A percentile compares a stretch with the other conserved stretches of the same genome.
Evolutionary conservation across 169 alveolate genomes (phyloP).

Genomic region (Plasmodium sp.): DNA sequence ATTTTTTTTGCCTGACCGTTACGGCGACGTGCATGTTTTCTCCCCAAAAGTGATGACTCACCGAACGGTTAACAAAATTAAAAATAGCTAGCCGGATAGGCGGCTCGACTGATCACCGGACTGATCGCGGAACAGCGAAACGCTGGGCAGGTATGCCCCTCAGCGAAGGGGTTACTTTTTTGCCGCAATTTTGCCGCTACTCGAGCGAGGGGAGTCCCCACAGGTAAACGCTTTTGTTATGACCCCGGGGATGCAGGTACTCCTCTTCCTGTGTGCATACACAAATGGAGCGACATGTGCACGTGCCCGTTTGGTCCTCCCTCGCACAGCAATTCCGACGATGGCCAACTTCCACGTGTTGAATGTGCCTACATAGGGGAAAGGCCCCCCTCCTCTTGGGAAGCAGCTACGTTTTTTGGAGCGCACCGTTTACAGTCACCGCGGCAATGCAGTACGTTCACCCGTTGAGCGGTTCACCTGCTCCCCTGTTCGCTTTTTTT

Average conservation of each 20-base stretch:
- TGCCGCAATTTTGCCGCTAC: not conserved
- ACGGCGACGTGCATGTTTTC: not conserved
- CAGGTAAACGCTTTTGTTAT: not conserved
- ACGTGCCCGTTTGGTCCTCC: not conserved
- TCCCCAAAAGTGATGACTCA: not conserved
- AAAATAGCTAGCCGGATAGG: not conserved
- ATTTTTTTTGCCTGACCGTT: not conserved
- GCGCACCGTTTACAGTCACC: not conserved
- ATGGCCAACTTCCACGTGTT: not conserved
- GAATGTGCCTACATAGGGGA: not conserved
- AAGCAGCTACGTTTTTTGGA: not conserved
- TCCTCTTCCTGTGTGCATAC: not conserved
- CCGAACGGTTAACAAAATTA: not conserved
- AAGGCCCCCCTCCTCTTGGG: not conserved
- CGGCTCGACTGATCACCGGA: too few relatives aligned
- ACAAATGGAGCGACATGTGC: not conserved
- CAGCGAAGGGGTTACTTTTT: not conserved
- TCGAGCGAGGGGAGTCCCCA: not conserved
- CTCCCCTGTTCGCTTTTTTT: too few relatives aligned
- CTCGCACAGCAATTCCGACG: not conserved
- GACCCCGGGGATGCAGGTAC: not conserved
- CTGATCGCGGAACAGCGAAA: not conserved
- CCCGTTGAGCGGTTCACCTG: not conserved
- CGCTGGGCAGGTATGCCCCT: not conserved
- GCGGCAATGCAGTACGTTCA: not conserved